phyloP scores from a whole-genome alignment of 1,284 basidiomycete genomes.

The Cryptococcus sp. region DNA sequence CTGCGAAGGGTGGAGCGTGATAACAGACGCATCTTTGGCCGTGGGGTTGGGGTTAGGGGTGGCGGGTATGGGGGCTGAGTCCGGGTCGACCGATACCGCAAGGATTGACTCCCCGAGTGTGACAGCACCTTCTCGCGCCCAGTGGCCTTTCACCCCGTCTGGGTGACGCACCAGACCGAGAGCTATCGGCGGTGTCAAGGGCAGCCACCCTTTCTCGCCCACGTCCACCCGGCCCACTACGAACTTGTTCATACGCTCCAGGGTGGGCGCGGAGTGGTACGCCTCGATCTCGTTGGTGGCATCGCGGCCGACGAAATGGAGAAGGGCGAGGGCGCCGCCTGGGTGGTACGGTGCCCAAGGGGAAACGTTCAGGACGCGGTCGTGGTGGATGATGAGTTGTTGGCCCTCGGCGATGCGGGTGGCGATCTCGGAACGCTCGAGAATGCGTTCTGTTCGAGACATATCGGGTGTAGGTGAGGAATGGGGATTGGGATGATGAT shows the following conservation, averaged over 20 bases:
- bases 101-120: conserved; percentile 22
- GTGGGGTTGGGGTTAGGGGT: conserved; percentile 6
- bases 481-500: not conserved
- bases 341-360: conserved; percentile 84
- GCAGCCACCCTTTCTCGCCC: conserved; percentile 59
- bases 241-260: conserved; percentile 65
- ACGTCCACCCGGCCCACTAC: conserved; percentile 68
- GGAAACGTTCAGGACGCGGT: conserved; percentile 73
- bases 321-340: conserved; percentile 81
- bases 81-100: conserved; percentile 11
- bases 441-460: conserved; percentile 2
- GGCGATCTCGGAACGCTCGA: conserved; percentile 36
- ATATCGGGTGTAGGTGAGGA: not conserved
- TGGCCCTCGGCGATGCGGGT: conserved; percentile 67
- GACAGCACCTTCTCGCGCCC: conserved; percentile 43
- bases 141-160: conserved; percentile 41
- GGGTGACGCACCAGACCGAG: conserved; percentile 68
- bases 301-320: conserved; percentile 95
- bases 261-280: conserved; percentile 72
- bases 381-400: conserved; percentile 72
- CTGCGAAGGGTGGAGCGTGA: conserved; percentile 27
- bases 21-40: conserved; percentile 3
- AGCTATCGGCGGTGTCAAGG: conserved; percentile 84
- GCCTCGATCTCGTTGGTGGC: conserved; percentile 92
- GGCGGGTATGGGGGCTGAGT: conserved; percentile 7